Percentiles rank a stretch among this genome's conserved stretches.
phyloP scores from a whole-genome alignment of 768 basidiomycete genomes.

The Postia placenta region DNA sequence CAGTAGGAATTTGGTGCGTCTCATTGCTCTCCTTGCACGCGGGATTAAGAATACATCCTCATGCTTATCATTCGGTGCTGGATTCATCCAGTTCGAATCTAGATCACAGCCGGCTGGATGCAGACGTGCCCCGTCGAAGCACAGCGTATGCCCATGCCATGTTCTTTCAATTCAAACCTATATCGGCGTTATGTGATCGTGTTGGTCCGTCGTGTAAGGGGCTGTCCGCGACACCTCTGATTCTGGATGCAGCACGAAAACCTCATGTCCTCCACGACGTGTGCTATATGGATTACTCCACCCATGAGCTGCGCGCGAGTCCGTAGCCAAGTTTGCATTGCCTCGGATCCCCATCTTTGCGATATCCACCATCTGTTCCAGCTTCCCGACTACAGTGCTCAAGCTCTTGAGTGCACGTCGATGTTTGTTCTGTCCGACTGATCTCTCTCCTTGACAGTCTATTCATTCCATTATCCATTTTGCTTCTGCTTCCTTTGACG shows the following conservation, averaged over 20 bases:
- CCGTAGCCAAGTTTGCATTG: neutral
- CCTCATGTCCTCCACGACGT: conserved; percentile 4
- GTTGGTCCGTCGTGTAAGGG: too few species aligned
- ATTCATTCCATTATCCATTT: neutral
- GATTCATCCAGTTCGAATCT: too few species aligned
- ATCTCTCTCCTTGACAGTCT: neutral
- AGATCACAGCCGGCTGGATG: too few species aligned
- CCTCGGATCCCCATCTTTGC: neutral
- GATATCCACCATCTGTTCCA: neutral
- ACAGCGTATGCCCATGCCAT: too few species aligned
- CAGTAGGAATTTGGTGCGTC: too few species aligned
- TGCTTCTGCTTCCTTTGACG: neutral
- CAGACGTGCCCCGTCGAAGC: too few species aligned
- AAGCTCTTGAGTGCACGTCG: neutral
- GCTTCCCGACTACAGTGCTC: neutral
- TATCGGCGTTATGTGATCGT: too few species aligned
- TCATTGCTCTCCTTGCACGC: too few species aligned
- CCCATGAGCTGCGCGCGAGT: neutral
- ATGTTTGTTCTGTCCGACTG: conserved; percentile 1
- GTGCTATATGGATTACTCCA: neutral
- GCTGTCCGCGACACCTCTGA: too few species aligned
- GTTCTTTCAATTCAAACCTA: too few species aligned
- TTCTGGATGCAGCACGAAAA: neutral
- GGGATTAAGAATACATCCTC: too few species aligned
- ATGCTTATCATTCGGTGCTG: too few species aligned